Conservation (phyloP, 139 green algal species). For the Edaphochlamys debaryana region DNA sequence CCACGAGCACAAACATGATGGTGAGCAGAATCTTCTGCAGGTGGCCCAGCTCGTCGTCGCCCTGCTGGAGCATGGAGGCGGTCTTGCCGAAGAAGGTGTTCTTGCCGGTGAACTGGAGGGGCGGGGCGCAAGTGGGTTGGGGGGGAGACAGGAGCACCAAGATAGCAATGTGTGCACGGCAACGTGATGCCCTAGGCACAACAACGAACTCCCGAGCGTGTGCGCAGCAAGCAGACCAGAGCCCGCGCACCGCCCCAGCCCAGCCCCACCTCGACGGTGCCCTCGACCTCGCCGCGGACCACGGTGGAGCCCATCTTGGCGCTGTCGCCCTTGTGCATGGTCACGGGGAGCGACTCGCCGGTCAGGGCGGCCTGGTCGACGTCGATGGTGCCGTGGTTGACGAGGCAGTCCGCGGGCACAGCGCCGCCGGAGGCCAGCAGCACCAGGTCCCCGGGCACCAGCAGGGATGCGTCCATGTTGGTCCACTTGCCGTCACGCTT, state of each 20-base stretch:
- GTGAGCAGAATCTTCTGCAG: constrained; percentile 83
- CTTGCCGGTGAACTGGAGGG: constrained; percentile 72
- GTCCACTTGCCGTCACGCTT: constrained; percentile 82
- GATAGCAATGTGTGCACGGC: too few species aligned
- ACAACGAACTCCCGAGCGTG: too few species aligned
- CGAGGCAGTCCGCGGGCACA: constrained; percentile 80
- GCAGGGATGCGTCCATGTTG: constrained; percentile 70
- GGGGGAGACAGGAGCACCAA: too few species aligned
- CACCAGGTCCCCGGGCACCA: constrained; percentile 86
- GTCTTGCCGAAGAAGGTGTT: constrained; percentile 93
- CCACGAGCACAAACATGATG: constrained; percentile 81
- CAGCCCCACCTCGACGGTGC: constrained; percentile 21
- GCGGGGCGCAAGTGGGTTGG: too few species aligned
- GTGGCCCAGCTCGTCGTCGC: constrained; percentile 65
- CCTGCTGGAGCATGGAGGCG: constrained; percentile 74
- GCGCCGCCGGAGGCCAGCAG: constrained; percentile 74
- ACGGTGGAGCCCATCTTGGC: constrained; percentile 90
- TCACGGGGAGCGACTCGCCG: constrained; percentile 89
- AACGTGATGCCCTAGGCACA: too few species aligned
- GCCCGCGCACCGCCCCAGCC: too few species aligned
- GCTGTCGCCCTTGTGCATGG: constrained; percentile 74
- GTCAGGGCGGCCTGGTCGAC: constrained; percentile 89
- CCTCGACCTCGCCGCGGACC: constrained; percentile 75
- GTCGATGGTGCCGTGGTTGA: constrained; percentile 73
- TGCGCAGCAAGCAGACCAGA: too few species aligned